A percentile compares a stretch with the other conserved stretches of the same genome.
Conservation (phyloP, 176 grass and related monocot species). For the Alopecurus myosuroides region DNA sequence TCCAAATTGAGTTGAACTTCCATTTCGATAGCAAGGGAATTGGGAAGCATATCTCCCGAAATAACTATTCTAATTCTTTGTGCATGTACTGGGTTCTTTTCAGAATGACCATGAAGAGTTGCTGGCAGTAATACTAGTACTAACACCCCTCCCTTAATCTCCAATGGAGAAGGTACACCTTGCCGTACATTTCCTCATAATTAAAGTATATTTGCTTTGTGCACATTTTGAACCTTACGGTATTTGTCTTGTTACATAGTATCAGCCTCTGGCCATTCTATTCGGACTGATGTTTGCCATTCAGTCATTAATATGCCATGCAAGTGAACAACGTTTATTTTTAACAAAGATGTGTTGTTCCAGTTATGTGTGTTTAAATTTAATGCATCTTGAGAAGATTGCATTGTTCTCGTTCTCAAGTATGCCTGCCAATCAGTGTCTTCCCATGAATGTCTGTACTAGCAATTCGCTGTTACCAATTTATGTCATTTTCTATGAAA, state of each 20-base stretch:
- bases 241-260: neutral
- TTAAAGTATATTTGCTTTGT: neutral
- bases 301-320: neutral
- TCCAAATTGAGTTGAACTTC: neutral
- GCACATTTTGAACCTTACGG: neutral
- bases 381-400: neutral
- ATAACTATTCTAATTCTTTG: neutral
- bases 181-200: neutral
- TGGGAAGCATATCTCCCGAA: neutral
- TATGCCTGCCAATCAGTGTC: neutral
- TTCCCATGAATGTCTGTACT: neutral
- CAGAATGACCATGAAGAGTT: neutral
- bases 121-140: neutral
- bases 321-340: neutral
- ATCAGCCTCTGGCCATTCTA: neutral
- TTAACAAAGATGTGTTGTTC: neutral
- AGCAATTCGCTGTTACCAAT: neutral
- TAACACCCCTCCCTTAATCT: neutral
- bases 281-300: neutral
- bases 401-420: neutral
- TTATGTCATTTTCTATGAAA: neutral
- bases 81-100: neutral
- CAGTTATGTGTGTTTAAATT: neutral
- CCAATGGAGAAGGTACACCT: neutral
- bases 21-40: neutral